These are phyloP conservation scores for Colletotrichum musae DNA, from an alignment of 2,329 filamentous ascomycete species.

Conservation along the genomic window DNA sequence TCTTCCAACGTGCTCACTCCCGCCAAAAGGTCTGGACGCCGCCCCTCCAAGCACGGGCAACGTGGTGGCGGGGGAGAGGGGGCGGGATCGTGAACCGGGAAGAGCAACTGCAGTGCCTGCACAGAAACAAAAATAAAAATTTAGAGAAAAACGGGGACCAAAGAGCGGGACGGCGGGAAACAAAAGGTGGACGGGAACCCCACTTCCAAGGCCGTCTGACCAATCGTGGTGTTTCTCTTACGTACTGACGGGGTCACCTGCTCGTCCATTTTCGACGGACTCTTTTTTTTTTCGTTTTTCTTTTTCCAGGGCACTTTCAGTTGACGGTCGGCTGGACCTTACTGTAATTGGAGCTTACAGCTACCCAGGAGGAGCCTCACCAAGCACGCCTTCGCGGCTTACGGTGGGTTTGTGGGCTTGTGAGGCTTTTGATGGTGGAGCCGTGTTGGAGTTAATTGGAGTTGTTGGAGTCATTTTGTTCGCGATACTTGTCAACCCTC, in stretches of 20 bases:
- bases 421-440: conserved; percentile 6
- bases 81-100: too few species aligned
- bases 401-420: not conserved
- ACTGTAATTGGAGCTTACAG: too few species aligned
- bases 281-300: not conserved
- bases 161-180: conserved; percentile 24
- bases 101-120: not conserved
- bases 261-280: conserved; percentile 15
- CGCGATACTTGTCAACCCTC: too few species aligned
- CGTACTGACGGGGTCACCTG: conserved; percentile 30
- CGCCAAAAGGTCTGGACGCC: conserved; percentile 11
- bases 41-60: conserved; percentile 15
- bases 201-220: conserved; percentile 32
- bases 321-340: too few species aligned
- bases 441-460: too few species aligned
- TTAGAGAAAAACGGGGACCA: conserved; percentile 10
- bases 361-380: too few species aligned
- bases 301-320: not conserved
- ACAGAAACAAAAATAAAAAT: not conserved
- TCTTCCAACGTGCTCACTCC: not conserved
- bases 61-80: not conserved
- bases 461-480: conserved; percentile 10
- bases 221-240: conserved; percentile 37
- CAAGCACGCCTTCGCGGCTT: too few species aligned
- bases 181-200: conserved; percentile 18